Evolutionary conservation across 1,139 yeast species (phyloP).

Genomic region (Candida sp.): DNA sequence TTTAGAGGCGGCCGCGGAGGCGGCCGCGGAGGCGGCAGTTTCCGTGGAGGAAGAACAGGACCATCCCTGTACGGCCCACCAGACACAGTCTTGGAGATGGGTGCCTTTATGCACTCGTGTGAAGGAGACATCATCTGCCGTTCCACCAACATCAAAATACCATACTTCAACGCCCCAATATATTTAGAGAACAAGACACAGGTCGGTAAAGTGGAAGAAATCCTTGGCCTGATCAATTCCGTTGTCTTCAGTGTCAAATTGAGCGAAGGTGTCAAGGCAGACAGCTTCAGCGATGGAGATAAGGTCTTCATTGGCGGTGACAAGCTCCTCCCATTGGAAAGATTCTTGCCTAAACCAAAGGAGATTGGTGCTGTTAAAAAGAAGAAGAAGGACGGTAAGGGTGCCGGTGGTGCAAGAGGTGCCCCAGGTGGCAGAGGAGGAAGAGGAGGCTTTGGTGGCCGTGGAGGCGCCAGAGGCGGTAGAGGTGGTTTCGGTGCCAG

Average conservation of each 20-base stretch:
- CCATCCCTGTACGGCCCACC: slow-evolving; percentile 75
- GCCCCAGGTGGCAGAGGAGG: slow-evolving; percentile 48
- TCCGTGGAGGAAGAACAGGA: slow-evolving; percentile 59
- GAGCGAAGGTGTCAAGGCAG: slow-evolving; percentile 93
- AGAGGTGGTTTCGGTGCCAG: slow-evolving; percentile 36
- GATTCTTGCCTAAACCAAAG: slow-evolving; percentile 94
- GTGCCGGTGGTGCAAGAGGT: slow-evolving; percentile 36
- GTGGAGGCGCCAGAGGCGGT: slow-evolving; percentile 43
- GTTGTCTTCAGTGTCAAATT: slow-evolving; percentile 97
- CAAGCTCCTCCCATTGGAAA: slow-evolving; percentile 91
- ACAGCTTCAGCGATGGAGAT: slow-evolving; percentile 94
- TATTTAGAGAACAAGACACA: slow-evolving; percentile 94
- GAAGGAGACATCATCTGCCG: slow-evolving; percentile 99
- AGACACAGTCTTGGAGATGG: slow-evolving; percentile 94
- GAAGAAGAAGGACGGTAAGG: slow-evolving; percentile 60
- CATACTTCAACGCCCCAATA: slow-evolving; percentile 99
- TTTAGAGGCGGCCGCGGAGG: slow-evolving; percentile 74
- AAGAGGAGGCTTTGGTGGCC: slow-evolving; percentile 44
- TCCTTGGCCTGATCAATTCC: slow-evolving; percentile 96
- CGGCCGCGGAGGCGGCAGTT: slow-evolving; percentile 56
- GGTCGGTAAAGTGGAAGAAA: slow-evolving; percentile 98
- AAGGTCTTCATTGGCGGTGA: slow-evolving; percentile 96
- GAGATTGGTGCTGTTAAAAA: slow-evolving; percentile 78
- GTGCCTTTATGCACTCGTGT: slow-evolving; percentile 87
- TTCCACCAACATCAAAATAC: slow-evolving; percentile 91